Percentiles rank a stretch among this genome's conserved stretches.
Evolutionary conservation across 257 asterid genomes (phyloP).

Genomic region (Lantana camara): DNA sequence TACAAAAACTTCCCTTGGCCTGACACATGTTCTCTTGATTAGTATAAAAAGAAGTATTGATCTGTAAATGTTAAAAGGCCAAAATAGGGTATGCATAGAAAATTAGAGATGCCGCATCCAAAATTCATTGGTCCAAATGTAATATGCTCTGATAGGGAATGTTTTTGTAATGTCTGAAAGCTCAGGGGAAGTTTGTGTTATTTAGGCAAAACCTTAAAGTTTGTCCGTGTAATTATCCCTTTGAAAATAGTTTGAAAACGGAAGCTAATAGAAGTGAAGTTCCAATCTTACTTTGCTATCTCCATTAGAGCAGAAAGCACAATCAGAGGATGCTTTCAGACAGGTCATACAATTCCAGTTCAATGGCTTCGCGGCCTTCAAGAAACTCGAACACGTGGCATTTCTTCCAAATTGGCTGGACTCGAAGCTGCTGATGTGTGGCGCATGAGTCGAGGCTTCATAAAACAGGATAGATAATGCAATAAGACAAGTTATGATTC

Average conservation of each 20-base stretch:
- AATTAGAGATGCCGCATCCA: too few species aligned
- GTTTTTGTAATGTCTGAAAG: too few species aligned
- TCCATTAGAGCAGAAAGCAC: conserved; percentile 64
- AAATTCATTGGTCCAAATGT: too few species aligned
- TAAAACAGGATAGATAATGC: conserved; percentile 48
- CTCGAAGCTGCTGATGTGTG: conserved; percentile 41
- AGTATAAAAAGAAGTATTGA: too few species aligned
- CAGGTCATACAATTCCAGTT: conserved; percentile 69
- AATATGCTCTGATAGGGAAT: too few species aligned
- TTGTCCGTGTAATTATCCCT: not conserved
- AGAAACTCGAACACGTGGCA: conserved; percentile 50
- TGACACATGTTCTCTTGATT: too few species aligned
- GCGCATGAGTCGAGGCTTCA: conserved; percentile 59
- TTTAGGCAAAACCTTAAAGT: not conserved
- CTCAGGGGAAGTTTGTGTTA: too few species aligned
- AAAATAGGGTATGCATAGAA: too few species aligned
- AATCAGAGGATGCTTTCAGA: conserved; percentile 41
- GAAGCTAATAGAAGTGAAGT: not conserved
- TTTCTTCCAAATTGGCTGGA: conserved; percentile 59
- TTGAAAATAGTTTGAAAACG: too few species aligned
- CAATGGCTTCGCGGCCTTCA: conserved; percentile 32
- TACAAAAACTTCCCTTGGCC: too few species aligned
- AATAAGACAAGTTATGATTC: conserved; percentile 60
- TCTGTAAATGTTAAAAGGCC: too few species aligned
- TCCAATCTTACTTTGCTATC: conserved; percentile 49